Percentiles rank a stretch among this genome's conserved stretches.
Conservation (phyloP, 2,329 filamentous ascomycete genomes). For the Hymenoscyphus salicellus region DNA sequence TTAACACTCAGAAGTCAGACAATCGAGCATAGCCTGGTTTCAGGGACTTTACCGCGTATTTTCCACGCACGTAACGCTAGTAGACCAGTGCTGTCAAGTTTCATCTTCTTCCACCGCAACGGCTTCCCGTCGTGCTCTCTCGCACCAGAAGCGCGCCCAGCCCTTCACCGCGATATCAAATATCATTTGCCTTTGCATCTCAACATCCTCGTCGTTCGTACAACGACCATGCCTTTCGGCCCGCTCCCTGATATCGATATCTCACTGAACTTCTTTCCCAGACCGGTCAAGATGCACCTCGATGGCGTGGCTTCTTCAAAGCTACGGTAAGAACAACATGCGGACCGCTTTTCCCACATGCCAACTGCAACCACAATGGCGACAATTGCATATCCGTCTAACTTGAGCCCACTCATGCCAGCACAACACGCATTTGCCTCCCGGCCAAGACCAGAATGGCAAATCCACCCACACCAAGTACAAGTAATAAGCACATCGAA, state of each 20-base stretch:
- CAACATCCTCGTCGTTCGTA: background rate
- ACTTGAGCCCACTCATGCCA: background rate
- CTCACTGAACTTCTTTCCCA: background rate
- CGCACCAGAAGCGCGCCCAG: background rate
- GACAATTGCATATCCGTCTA: background rate
- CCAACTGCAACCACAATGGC: background rate
- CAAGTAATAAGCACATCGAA: background rate
- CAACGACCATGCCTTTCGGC: background rate
- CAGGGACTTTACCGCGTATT: background rate
- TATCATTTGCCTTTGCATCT: background rate
- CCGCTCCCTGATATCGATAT: background rate
- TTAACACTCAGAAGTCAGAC: too few relatives aligned
- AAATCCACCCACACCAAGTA: background rate
- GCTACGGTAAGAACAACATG: background rate
- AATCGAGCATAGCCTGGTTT: too few relatives aligned
- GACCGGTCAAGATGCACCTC: slow-evolving; percentile 1
- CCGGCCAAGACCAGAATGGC: background rate
- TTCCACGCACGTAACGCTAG: background rate
- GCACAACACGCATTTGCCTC: slow-evolving; percentile 2
- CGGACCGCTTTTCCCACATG: slow-evolving; percentile 3
- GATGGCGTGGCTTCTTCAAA: background rate
- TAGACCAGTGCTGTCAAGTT: background rate
- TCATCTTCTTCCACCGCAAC: slow-evolving; percentile 1
- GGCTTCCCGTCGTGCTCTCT: background rate
- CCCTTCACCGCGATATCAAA: slow-evolving; percentile 4